phyloP scores from a whole-genome alignment of 306 rosid genomes.

The Cercis canadensis region DNA sequence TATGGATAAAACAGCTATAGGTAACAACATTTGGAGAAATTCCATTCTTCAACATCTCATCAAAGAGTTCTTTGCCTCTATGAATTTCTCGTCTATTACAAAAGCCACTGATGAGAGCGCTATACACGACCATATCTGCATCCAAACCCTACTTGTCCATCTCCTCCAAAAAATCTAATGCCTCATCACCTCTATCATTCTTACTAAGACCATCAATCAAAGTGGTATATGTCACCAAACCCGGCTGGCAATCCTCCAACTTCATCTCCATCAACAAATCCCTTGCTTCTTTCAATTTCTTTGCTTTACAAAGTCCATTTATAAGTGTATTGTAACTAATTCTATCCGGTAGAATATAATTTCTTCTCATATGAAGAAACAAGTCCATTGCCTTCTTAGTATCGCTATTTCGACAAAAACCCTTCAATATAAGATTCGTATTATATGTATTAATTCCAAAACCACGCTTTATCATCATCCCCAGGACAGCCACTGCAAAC shows the following conservation, averaged over 20 bases:
- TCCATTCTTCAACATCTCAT: conserved; percentile 67
- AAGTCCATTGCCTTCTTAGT: conserved; percentile 53
- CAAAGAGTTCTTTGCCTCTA: conserved; percentile 58
- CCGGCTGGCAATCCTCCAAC: conserved; percentile 51
- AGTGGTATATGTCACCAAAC: conserved; percentile 54
- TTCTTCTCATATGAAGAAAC: conserved; percentile 52
- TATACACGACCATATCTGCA: conserved; percentile 60
- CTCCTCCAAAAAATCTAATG: conserved; percentile 63
- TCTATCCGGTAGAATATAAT: conserved; percentile 50
- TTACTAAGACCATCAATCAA: conserved; percentile 71
- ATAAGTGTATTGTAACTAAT: conserved; percentile 64
- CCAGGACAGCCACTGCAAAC: conserved; percentile 60
- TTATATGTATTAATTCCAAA: conserved; percentile 50
- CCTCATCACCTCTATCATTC: conserved; percentile 59
- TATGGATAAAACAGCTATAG: conserved; percentile 69
- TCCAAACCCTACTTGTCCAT: conserved; percentile 66
- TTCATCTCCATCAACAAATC: conserved; percentile 66
- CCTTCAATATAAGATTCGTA: conserved; percentile 62
- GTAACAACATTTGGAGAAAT: conserved; percentile 67
- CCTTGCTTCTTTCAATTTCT: conserved; percentile 62
- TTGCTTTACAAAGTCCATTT: conserved; percentile 69
- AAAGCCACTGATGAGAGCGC: conserved; percentile 58
- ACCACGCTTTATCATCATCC: conserved; percentile 68
- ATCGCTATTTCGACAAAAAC: conserved; percentile 54
- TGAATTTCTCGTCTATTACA: conserved; percentile 57